Evolutionary conservation across 73 alveolate genomes (phyloP).

Genomic region (Effrenium voratum): DNA sequence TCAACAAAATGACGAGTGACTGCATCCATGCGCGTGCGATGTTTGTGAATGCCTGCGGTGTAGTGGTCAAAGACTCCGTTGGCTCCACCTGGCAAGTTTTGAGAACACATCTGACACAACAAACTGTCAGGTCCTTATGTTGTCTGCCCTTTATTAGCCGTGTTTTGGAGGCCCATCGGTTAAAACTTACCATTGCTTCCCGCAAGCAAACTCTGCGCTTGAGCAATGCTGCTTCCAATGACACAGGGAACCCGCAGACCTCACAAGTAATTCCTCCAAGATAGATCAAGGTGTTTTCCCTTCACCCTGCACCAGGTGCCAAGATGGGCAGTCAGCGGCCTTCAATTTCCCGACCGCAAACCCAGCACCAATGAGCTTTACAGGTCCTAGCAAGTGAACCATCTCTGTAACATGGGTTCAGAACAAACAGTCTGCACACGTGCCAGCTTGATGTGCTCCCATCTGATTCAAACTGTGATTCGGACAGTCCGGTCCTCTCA

Average conservation of each 20-base stretch:
- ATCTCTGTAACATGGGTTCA: not conserved
- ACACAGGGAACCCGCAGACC: not conserved
- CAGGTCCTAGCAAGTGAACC: constrained; percentile 21
- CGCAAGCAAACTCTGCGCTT: not conserved
- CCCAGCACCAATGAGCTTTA: constrained; percentile 58
- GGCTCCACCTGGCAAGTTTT: constrained; percentile 51
- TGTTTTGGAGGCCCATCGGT: not conserved
- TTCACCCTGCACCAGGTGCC: not conserved
- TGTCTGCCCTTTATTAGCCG: not conserved
- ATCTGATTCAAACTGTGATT: not conserved
- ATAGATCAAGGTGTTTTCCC: not conserved
- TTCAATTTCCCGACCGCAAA: constrained; percentile 24
- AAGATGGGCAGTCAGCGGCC: not conserved
- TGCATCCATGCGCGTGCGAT: not conserved
- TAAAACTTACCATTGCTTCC: not conserved
- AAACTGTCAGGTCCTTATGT: not conserved
- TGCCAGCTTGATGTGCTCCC: not conserved
- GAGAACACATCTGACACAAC: too few species aligned
- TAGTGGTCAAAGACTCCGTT: constrained; percentile 54
- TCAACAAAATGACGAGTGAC: not conserved
- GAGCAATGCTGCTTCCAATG: not conserved
- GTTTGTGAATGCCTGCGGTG: constrained; percentile 1
- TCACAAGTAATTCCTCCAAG: not conserved
- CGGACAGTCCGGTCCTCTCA: constrained; percentile 22
- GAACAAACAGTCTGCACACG: not conserved